Conservation (phyloP, 2,329 filamentous ascomycete species). For the Trichoderma cornu-damae region DNA sequence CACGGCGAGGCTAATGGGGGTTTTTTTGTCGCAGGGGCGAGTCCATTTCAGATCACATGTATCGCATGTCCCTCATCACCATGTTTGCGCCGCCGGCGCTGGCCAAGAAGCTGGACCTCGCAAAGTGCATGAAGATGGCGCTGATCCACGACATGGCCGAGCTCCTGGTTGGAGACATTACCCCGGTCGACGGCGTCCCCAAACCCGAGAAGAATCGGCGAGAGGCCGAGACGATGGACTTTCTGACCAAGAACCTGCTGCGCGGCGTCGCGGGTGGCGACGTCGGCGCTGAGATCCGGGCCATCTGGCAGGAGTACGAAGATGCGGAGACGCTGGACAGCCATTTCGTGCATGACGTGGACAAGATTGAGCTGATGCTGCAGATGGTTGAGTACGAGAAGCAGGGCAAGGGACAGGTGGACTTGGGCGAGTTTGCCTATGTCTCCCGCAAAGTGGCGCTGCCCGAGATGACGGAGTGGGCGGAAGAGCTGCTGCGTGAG, state of each 20-base stretch:
- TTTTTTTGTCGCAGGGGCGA: slow-evolving; percentile 54
- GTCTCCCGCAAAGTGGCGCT: slow-evolving; percentile 69
- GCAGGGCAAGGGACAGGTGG: slow-evolving; percentile 56
- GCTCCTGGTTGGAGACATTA: slow-evolving; percentile 91
- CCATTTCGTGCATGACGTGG: slow-evolving; percentile 89
- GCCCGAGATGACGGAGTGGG: slow-evolving; percentile 77
- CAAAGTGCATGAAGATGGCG: slow-evolving; percentile 89
- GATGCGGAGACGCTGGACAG: slow-evolving; percentile 78
- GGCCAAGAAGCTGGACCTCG: slow-evolving; percentile 65
- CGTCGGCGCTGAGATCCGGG: slow-evolving; percentile 65
- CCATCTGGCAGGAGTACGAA: slow-evolving; percentile 94
- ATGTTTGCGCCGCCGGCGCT: slow-evolving; percentile 81
- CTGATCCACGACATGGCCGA: slow-evolving; percentile 98
- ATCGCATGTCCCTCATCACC: slow-evolving; percentile 95
- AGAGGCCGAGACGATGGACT: slow-evolving; percentile 88
- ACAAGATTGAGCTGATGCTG: slow-evolving; percentile 90
- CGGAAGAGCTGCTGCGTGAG: slow-evolving; percentile 68
- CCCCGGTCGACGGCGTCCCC: slow-evolving; percentile 76
- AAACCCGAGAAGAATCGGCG: slow-evolving; percentile 87
- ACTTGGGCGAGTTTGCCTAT: slow-evolving; percentile 81
- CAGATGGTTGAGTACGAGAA: slow-evolving; percentile 98
- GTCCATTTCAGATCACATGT: slow-evolving; percentile 98
- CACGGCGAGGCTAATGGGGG: neutral
- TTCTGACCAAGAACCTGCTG: slow-evolving; percentile 68
- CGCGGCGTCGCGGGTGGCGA: slow-evolving; percentile 67